phyloP scores from a whole-genome alignment of 2,329 filamentous ascomycete species.

The Monilinia aucupariae region DNA sequence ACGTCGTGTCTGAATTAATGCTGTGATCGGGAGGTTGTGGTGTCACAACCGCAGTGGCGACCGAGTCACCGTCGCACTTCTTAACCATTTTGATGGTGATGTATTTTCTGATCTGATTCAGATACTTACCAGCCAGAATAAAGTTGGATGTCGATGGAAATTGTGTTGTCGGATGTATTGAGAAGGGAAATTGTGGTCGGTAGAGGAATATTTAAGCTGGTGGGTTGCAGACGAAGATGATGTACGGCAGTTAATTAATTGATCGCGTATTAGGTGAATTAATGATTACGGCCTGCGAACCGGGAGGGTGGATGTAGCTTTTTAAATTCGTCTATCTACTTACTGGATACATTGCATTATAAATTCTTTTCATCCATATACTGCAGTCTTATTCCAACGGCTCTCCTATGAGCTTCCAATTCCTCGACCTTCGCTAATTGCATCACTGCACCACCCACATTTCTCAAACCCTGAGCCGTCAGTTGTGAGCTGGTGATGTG shows the following conservation, averaged over 20 bases:
- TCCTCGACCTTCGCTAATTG: slow-evolving; percentile 90
- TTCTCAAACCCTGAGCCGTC: slow-evolving; percentile 75
- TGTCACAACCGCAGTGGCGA: background rate
- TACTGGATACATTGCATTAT: slow-evolving; percentile 8
- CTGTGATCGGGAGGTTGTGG: background rate
- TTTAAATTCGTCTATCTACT: background rate
- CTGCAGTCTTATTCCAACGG: slow-evolving; percentile 60
- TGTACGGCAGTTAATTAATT: background rate
- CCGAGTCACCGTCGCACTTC: background rate
- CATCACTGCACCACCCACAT: slow-evolving; percentile 88
- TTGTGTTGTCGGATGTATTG: background rate
- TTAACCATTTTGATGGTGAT: background rate
- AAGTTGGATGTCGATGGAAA: background rate
- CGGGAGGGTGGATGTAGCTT: background rate
- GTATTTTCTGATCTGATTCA: background rate
- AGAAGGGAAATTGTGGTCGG: background rate
- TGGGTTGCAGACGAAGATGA: background rate
- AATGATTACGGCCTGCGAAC: background rate
- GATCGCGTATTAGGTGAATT: background rate
- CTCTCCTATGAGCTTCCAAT: slow-evolving; percentile 82
- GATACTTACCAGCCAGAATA: background rate
- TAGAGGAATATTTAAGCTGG: background rate
- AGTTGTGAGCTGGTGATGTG: slow-evolving; percentile 95
- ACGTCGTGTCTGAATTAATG: background rate
- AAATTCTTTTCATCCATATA: slow-evolving; percentile 35